A percentile compares a stretch with the other conserved stretches of the same genome.
Evolutionary conservation across 176 grass and related monocot genomes (phyloP).

Genomic region (bread wheat (Triticum aestivum)): DNA sequence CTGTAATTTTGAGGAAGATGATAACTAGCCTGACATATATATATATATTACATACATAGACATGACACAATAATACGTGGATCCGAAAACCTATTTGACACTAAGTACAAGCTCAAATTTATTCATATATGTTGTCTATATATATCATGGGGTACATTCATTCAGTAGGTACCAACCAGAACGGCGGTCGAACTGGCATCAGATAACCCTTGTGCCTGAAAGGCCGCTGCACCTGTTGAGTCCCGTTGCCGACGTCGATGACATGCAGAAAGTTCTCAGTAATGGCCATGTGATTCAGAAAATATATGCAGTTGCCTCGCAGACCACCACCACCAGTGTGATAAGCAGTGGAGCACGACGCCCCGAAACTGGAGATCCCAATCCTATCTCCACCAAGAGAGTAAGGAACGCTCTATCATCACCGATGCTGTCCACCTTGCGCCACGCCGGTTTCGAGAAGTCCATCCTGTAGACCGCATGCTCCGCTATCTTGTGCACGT

Average conservation of each 20-base stretch:
- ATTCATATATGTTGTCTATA: background rate
- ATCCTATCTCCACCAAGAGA: background rate
- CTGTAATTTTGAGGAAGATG: too few relatives aligned
- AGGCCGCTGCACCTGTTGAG: background rate
- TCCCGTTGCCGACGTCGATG: background rate
- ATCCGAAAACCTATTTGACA: too few relatives aligned
- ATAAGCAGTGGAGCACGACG: background rate
- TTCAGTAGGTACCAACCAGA: constrained; percentile 9
- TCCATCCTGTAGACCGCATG: background rate
- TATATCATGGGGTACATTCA: background rate
- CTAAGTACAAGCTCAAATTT: background rate
- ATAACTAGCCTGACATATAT: too few relatives aligned
- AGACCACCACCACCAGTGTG: background rate
- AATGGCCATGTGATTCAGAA: background rate
- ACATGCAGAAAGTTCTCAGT: background rate
- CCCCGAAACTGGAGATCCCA: background rate
- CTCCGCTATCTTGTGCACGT: background rate
- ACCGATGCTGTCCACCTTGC: background rate
- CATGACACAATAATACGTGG: too few relatives aligned
- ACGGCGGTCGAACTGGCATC: background rate
- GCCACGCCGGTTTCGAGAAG: background rate
- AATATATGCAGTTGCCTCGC: constrained; percentile 5
- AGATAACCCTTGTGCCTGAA: background rate
- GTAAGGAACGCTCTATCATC: background rate
- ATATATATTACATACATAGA: too few relatives aligned